Evolutionary conservation across 805 yeast genomes (phyloP).

Genomic region (Spathaspora arborariae): DNA sequence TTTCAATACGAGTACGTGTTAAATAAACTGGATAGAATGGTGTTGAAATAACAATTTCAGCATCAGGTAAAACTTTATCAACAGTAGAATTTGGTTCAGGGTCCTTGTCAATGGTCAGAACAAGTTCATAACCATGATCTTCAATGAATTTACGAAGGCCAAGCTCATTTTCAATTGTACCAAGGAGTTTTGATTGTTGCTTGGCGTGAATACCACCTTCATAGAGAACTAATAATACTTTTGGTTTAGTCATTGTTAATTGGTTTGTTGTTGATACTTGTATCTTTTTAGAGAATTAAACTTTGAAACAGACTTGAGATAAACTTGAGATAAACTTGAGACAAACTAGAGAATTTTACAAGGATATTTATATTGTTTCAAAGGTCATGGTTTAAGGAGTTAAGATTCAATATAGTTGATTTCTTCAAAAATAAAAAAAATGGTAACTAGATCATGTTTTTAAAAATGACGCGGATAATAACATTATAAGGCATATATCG

Average conservation of each 20-base stretch:
- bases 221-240: conserved; percentile 56
- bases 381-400: too few relatives aligned
- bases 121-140: conserved; percentile 60
- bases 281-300: neutral
- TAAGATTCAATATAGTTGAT: too few relatives aligned
- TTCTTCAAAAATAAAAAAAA: too few relatives aligned
- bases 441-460: too few relatives aligned
- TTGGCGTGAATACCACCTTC: conserved; percentile 55
- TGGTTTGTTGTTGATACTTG: neutral
- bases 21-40: conserved; percentile 83
- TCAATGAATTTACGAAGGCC: conserved; percentile 67
- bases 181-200: conserved; percentile 59
- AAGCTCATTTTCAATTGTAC: conserved; percentile 71
- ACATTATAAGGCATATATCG: too few relatives aligned
- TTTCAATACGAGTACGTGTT: conserved; percentile 59
- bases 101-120: conserved; percentile 68
- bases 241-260: conserved; percentile 23
- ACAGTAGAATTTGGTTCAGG: conserved; percentile 51
- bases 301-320: too few relatives aligned
- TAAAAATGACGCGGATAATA: neutral
- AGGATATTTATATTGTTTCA: too few relatives aligned
- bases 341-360: too few relatives aligned
- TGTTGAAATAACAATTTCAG: conserved; percentile 75
- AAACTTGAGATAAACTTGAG: too few relatives aligned
- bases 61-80: conserved; percentile 64